A percentile compares a stretch with the other conserved stretches of the same genome.
phyloP scores from a whole-genome alignment of 805 yeast genomes.

The Spathaspora hagerdaliae region DNA sequence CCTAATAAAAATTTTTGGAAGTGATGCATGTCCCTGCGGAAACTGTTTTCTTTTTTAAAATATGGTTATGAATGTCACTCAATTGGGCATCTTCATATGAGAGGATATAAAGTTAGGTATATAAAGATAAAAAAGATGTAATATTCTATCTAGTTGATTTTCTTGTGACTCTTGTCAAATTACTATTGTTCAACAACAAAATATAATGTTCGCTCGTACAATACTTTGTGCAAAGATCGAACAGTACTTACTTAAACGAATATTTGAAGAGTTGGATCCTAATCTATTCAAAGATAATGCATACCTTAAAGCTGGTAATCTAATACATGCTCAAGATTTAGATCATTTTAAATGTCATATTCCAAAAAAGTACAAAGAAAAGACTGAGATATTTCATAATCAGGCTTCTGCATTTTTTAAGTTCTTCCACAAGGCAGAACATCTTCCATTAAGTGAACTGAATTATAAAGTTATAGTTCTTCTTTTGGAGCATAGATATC shows the following conservation, averaged over 20 bases:
- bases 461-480: neutral
- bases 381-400: neutral
- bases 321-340: too few species aligned
- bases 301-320: too few species aligned
- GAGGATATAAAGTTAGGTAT: too few species aligned
- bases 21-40: too few species aligned
- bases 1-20: too few species aligned
- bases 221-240: neutral
- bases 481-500: neutral
- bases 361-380: neutral
- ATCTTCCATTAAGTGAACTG: neutral
- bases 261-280: constrained; percentile 1
- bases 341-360: neutral
- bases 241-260: neutral
- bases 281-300: neutral
- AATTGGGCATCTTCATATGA: too few species aligned
- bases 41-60: too few species aligned
- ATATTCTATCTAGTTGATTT: too few species aligned
- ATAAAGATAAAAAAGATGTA: too few species aligned
- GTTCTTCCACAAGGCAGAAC: neutral
- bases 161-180: too few species aligned
- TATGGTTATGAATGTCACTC: too few species aligned
- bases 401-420: neutral
- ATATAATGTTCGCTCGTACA: neutral
- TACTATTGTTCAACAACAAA: too few species aligned